phyloP scores from a whole-genome alignment of 768 basidiomycete species.

The Termitomyces sp. region DNA sequence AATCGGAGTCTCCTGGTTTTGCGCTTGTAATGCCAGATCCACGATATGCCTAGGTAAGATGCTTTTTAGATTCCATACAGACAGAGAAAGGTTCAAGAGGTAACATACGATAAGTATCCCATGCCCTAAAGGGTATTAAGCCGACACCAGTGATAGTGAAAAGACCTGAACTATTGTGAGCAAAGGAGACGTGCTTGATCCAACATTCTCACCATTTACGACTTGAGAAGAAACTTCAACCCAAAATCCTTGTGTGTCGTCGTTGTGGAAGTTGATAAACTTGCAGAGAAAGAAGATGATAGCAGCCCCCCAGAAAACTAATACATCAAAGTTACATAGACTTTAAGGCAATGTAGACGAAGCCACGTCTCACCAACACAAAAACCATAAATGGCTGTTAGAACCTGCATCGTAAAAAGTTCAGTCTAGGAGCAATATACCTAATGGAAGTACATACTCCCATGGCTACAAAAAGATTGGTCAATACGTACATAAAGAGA shows the following conservation, averaged over 20 bases:
- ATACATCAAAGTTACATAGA: neutral
- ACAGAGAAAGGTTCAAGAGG: neutral
- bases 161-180: conserved; percentile 37
- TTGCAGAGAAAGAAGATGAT: conserved; percentile 68
- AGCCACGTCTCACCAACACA: conserved; percentile 45
- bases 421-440: neutral
- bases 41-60: conserved; percentile 47
- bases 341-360: neutral
- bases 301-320: conserved; percentile 84
- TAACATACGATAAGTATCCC: conserved; percentile 69
- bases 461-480: conserved; percentile 38
- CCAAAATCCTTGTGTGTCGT: conserved; percentile 72
- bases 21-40: conserved; percentile 72
- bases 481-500: neutral
- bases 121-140: conserved; percentile 66
- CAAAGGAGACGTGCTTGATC: neutral
- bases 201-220: conserved; percentile 51
- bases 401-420: conserved; percentile 28
- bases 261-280: conserved; percentile 67
- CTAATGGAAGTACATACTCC: conserved; percentile 41
- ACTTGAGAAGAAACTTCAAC: conserved; percentile 74
- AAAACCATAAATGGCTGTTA: conserved; percentile 75
- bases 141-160: conserved; percentile 81
- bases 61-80: neutral
- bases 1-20: conserved; percentile 51